Evolutionary conservation across 495 filamentous ascomycete genomes (phyloP).

Genomic region (Sphaerosporella brunnea): DNA sequence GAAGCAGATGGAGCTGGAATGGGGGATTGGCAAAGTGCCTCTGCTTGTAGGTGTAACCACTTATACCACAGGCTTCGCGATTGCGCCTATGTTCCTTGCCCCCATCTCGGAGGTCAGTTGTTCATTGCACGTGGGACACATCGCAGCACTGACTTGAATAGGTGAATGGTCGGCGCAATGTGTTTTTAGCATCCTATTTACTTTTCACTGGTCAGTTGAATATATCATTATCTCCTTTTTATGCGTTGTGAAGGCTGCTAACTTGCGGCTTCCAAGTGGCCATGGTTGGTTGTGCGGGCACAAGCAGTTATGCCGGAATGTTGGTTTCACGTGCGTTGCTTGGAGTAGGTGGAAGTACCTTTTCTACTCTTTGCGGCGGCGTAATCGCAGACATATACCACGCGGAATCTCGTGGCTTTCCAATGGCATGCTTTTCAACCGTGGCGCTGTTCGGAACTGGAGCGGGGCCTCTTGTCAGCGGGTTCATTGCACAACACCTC

Average conservation of each 20-base stretch:
- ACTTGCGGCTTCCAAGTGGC: conserved; percentile 39
- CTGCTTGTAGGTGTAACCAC: conserved; percentile 62
- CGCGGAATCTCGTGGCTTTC: conserved; percentile 59
- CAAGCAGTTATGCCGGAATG: conserved; percentile 52
- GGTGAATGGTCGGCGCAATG: conserved; percentile 50
- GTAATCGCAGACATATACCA: conserved; percentile 81
- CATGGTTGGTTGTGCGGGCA: conserved; percentile 52
- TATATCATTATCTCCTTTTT: conserved; percentile 29
- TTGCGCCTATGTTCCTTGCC: conserved; percentile 79
- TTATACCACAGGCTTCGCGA: conserved; percentile 66
- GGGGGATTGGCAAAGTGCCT: conserved; percentile 44
- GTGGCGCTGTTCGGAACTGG: conserved; percentile 66
- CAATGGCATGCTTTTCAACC: conserved; percentile 75
- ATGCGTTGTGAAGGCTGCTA: conserved; percentile 13
- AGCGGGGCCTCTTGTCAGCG: conserved; percentile 53
- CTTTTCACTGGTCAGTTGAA: conserved; percentile 36
- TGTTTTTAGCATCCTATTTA: conserved; percentile 57
- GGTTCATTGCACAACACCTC: conserved; percentile 47
- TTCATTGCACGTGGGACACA: conserved; percentile 7
- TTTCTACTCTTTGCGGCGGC: conserved; percentile 83
- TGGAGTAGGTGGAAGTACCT: conserved; percentile 61
- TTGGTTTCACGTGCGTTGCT: conserved; percentile 58
- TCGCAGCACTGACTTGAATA: neutral
- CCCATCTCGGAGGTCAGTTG: conserved; percentile 67
- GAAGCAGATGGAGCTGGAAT: conserved; percentile 42